Evolutionary conservation across 1,284 basidiomycete species (phyloP), one percentile per base, ranked within the genome.

Genomic region (Sporisorium iseilematis-ciliati): DNA sequence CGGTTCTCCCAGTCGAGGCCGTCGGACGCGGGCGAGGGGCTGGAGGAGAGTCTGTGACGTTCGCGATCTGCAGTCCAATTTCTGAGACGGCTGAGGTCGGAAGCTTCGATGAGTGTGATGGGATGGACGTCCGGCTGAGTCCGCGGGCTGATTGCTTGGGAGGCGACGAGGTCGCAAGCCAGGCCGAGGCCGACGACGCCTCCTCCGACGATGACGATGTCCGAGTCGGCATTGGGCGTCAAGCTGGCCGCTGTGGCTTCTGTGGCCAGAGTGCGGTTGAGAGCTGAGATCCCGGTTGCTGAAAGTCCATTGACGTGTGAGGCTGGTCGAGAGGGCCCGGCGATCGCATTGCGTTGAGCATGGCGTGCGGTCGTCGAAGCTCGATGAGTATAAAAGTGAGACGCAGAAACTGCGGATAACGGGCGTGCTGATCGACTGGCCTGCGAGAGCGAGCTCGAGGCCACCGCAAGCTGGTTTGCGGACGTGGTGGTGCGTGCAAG

Each of bases 141-240:
- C 6, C 65, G 26, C 20, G 59, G n/a, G 31, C 25, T 31, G 38
- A 69, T 52, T 20, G 75, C 33, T 18, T 58, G 54, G 2, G 68
- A 69, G 16, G 63, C 61, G 25, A 73, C 65, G 14, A 79, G 70
- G 35, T 71, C 65, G 43, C 74, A 76, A 5, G 74, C 74, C 23
- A 84, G 65, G n/a, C 81, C 77, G 12, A 84, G 72, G 21, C 83
- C 83, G 0, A 80, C 81, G 4, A 82, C 80, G 31, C 83, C 83
- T n/a, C 71, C 83, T 7, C 83, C 83, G 5, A 84, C 72, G n/a
- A 84, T 78, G 49, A 79, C 80, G 18, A 82, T 68, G 46, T 84
- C 83, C 0, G 75, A 67, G 45, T 78, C 66, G 29, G 58, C 20
- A 4, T 38, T 42, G 18, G 55, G 50, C 7, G 53, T 16, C 16